Evolutionary conservation across 164 flowering plant species (phyloP).

Genomic region (Hamamelis virginiana): DNA sequence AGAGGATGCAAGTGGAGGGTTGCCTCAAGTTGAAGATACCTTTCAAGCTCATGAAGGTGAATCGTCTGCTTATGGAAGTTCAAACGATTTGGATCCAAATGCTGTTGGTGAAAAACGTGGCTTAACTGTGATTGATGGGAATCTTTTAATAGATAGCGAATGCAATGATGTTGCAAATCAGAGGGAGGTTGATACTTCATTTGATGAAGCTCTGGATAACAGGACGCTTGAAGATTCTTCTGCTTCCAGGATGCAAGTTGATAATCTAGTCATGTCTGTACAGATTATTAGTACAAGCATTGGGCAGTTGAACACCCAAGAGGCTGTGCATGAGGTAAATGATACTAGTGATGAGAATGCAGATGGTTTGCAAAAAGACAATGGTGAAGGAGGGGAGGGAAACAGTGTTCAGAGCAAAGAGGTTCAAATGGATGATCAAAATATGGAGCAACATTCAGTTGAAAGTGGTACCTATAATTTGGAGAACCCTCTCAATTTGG

Average conservation of each 20-base stretch:
- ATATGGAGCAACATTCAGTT: constrained; percentile 11
- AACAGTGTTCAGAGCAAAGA: constrained; percentile 12
- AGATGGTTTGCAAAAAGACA: constrained; percentile 10
- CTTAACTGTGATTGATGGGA: constrained; percentile 7
- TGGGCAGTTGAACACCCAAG: constrained; percentile 19
- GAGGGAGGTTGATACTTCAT: constrained; percentile 11
- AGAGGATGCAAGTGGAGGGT: constrained; percentile 16
- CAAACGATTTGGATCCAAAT: constrained; percentile 15
- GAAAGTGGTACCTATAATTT: constrained; percentile 8
- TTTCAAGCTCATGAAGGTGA: constrained; percentile 23
- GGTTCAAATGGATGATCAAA: constrained; percentile 19
- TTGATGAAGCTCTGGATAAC: constrained; percentile 15
- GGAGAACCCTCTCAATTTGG: constrained; percentile 14
- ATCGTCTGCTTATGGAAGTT: constrained; percentile 24
- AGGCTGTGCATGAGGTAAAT: constrained; percentile 14
- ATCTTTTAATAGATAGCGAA: constrained; percentile 15
- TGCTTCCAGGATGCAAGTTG: constrained; percentile 23
- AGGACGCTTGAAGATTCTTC: constrained; percentile 15
- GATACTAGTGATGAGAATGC: constrained; percentile 12
- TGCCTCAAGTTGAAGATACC: constrained; percentile 20
- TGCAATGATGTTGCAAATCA: constrained; percentile 13
- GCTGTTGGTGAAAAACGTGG: constrained; percentile 15
- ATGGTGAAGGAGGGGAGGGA: constrained; percentile 13
- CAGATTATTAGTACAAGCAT: constrained; percentile 12
- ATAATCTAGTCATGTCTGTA: constrained; percentile 2